phyloP scores from a whole-genome alignment of 2,329 filamentous ascomycete genomes.

The Alternaria brassicae region DNA sequence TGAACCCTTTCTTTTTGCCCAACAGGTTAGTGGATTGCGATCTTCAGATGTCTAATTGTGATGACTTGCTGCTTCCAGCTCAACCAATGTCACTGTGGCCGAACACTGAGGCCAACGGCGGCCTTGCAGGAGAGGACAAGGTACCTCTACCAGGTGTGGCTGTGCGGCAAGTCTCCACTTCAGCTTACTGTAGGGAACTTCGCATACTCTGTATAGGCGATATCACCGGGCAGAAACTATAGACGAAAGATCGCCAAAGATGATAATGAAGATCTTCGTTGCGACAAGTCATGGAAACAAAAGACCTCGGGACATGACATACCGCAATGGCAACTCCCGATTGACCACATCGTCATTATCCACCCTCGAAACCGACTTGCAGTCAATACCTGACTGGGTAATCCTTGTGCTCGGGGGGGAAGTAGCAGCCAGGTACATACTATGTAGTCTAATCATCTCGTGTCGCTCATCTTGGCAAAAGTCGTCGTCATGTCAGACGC shows the following conservation, averaged over 20 bases:
- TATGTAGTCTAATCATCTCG: not conserved
- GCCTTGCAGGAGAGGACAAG: not conserved
- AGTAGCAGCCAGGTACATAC: no score
- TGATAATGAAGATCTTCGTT: conserved; percentile 1
- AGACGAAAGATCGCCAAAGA: not conserved
- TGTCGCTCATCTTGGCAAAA: not conserved
- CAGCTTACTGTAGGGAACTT: not conserved
- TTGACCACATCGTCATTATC: not conserved
- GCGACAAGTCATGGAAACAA: not conserved
- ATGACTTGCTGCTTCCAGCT: not conserved
- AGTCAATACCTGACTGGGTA: not conserved
- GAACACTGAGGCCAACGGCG: not conserved
- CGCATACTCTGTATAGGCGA: not conserved
- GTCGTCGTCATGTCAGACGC: not conserved
- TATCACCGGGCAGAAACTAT: not conserved
- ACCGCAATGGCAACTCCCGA: not conserved
- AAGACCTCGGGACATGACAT: not conserved
- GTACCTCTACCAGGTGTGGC: not conserved
- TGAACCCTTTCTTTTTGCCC: not conserved
- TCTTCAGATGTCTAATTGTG: not conserved
- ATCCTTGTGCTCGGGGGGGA: not conserved
- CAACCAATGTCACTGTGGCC: not conserved
- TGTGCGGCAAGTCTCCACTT: not conserved
- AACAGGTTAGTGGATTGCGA: not conserved
- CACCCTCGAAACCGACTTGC: not conserved